phyloP scores from a whole-genome alignment of 2,329 filamentous ascomycete species.

The Xylaria arbuscula region DNA sequence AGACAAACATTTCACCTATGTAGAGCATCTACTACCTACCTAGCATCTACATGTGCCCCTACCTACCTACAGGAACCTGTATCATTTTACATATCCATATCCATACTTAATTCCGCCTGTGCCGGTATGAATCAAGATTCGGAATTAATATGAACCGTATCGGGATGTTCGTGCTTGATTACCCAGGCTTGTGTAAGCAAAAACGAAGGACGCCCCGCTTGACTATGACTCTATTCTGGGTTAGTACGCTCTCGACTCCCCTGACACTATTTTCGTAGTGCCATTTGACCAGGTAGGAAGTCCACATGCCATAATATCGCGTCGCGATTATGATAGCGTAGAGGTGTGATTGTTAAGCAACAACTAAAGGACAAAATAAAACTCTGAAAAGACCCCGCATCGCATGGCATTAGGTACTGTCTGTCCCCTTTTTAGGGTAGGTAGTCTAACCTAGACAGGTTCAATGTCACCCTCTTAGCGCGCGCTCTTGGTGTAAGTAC shows the following conservation, averaged over 20 bases:
- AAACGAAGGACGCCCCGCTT: slow-evolving; percentile 34
- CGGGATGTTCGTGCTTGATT: slow-evolving; percentile 38
- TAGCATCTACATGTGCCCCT: background rate
- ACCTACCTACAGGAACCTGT: too few species aligned
- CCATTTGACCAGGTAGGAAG: background rate
- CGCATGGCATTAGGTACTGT: background rate
- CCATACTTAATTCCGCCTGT: background rate
- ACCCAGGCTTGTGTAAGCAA: slow-evolving; percentile 48
- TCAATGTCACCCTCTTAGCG: background rate
- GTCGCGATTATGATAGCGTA: background rate
- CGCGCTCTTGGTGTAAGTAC: background rate
- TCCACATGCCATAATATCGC: slow-evolving; percentile 3
- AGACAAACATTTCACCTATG: background rate
- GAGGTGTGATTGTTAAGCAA: slow-evolving; percentile 2
- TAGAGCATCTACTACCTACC: too few species aligned
- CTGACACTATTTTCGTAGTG: background rate
- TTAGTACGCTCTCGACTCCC: too few species aligned
- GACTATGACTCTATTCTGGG: background rate
- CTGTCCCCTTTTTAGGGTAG: background rate
- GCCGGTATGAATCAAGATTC: slow-evolving; percentile 3
- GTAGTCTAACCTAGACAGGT: background rate
- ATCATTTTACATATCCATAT: background rate
- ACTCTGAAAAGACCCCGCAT: too few species aligned
- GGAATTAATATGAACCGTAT: slow-evolving; percentile 22
- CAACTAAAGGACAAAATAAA: background rate